A percentile compares a stretch with the other conserved stretches of the same genome.
These are phyloP conservation scores for Spiraea crenata DNA, from an alignment of 331 rosid species.

Conservation along the genomic window DNA sequence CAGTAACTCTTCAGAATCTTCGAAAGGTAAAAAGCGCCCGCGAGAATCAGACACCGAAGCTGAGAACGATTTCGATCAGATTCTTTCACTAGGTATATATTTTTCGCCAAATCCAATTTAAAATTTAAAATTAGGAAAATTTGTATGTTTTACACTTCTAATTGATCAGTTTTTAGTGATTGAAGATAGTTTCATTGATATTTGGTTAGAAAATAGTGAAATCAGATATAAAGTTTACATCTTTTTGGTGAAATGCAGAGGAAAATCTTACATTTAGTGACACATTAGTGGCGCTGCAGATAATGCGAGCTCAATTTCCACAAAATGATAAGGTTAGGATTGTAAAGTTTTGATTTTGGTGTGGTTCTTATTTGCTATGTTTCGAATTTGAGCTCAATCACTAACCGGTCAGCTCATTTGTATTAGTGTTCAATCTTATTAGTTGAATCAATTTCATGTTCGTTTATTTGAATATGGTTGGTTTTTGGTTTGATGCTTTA, in stretches of 20 bases:
- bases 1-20: conserved; percentile 35
- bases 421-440: neutral
- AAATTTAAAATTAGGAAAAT: neutral
- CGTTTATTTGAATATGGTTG: conserved; percentile 8
- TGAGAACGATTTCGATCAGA: conserved; percentile 34
- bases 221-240: neutral
- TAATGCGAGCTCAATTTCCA: conserved; percentile 94
- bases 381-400: neutral
- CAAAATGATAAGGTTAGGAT: conserved; percentile 48
- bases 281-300: conserved; percentile 78
- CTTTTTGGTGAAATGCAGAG: conserved; percentile 42
- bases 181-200: neutral
- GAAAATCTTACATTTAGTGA: conserved; percentile 67
- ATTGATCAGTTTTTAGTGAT: neutral
- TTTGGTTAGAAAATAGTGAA: neutral
- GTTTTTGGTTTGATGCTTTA: conserved; percentile 17
- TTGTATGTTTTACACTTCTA: neutral
- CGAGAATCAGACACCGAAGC: conserved; percentile 38
- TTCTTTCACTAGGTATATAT: conserved; percentile 44
- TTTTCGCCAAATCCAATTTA: neutral
- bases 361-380: neutral
- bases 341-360: neutral
- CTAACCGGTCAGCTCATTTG: neutral
- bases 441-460: neutral
- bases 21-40: conserved; percentile 64